A percentile compares a stretch with the other conserved stretches of the same genome.
These are phyloP conservation scores for Solanum clarkiae DNA, from an alignment of 257 asterid genomes.

Conservation along the genomic window DNA sequence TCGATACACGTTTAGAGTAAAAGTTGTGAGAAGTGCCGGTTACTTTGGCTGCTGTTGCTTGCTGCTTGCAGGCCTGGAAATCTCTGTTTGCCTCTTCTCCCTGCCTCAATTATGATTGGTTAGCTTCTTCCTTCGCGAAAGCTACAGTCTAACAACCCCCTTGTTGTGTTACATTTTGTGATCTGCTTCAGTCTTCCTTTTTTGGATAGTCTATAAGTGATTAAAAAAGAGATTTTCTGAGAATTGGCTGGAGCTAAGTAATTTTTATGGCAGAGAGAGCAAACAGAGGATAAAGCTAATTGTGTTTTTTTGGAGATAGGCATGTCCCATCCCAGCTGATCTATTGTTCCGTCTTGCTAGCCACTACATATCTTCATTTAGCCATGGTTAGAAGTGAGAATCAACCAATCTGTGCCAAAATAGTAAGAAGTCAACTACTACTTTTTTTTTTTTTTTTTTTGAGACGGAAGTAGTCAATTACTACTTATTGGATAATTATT, in stretches of 20 bases:
- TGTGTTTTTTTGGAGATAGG: not conserved
- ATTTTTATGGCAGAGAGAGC: not conserved
- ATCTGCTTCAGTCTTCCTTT: not conserved
- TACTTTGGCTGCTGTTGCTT: not conserved
- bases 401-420: not conserved
- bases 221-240: not conserved
- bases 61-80: not conserved
- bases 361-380: not conserved
- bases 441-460: too few relatives aligned
- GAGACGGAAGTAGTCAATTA: not conserved
- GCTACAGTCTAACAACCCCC: not conserved
- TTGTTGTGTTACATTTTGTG: not conserved
- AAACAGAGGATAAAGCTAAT: not conserved
- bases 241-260: not conserved
- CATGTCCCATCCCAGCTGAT: not conserved
- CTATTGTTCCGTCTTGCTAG: not conserved
- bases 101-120: not conserved
- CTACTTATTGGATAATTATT: not conserved
- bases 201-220: not conserved
- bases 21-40: not conserved
- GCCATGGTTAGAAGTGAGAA: not conserved
- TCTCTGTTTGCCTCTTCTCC: not conserved
- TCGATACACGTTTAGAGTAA: not conserved
- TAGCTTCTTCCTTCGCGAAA: not conserved
- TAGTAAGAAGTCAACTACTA: not conserved